Evolutionary conservation across 345 rosid genomes (phyloP), one percentile per base, ranked within the genome.

Genomic region (Rubroshorea leprosula): DNA sequence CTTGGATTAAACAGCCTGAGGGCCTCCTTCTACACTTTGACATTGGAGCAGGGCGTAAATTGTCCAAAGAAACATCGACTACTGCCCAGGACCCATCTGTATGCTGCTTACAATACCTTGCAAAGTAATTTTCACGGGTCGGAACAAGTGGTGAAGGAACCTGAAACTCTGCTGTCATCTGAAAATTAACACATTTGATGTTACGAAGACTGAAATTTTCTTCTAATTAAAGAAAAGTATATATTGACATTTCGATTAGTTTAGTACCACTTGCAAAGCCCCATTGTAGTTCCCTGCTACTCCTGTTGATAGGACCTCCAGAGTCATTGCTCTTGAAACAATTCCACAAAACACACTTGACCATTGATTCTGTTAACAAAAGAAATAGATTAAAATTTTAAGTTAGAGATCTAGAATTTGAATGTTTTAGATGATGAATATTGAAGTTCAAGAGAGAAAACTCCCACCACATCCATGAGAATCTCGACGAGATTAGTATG

Each of bases 281-380:
- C 98, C 98, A 62, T 92, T 89, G 69, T 80, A 89, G 83, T 89
- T 92, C 66, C 98, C 98, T 53, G 96, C 98, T 19, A 92, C 93
- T 26, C 98, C 98, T 5, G 95, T 89, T 46, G 96, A 92, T 12
- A 92, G 80, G 58, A 92, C 89, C 56, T 89, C 96, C 2, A 92
- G 55, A n/a, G 98, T 92, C 83, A 89, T 71, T 44, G 95, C 93
- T 73, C 93, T 77, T 29, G 98, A 92, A 23, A 92, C 95, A 39
- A 92, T 84, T 17, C 95, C 87, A 41, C 91, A 84, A 64, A 92
- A 92, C 65, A 84, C 83, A 68, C 76, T 77, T 12, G 89, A 81
- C 96, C 96, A 92, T 69, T 89, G 90, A 66, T 79, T 80, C 98
- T 92, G 75, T 11, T 57, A 69, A 21, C 2, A 35, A 59, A 62